Percentiles rank a stretch among this genome's conserved stretches.
phyloP scores from a whole-genome alignment of 2,329 filamentous ascomycete species.

The Blastomyces gilchristii region DNA sequence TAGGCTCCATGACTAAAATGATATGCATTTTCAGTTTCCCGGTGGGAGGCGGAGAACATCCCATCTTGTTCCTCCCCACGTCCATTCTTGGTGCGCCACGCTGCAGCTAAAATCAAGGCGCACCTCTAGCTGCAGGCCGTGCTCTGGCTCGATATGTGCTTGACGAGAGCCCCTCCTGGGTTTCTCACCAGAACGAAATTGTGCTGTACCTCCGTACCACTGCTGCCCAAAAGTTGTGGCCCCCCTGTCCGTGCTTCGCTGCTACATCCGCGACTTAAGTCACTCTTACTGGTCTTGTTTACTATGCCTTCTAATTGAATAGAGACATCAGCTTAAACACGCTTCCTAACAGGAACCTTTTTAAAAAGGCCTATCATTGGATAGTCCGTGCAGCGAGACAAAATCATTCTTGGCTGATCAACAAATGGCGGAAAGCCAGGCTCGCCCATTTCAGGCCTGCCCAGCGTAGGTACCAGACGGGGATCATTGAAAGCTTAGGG shows the following conservation, averaged over 20 bases:
- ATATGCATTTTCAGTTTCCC: neutral
- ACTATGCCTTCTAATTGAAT: neutral
- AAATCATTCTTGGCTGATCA: neutral
- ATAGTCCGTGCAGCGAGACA: neutral
- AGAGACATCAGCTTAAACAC: neutral
- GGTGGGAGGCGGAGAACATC: neutral
- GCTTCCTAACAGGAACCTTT: neutral
- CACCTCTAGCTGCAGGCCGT: neutral
- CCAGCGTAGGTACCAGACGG: neutral
- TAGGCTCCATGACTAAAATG: neutral
- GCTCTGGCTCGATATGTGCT: neutral
- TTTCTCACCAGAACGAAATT: neutral
- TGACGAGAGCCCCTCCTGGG: neutral
- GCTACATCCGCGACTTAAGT: neutral
- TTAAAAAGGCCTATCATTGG: neutral
- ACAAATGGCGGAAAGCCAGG: neutral
- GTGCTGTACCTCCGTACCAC: neutral
- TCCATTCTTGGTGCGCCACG: neutral
- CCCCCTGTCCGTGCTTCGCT: neutral
- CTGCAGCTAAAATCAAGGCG: neutral
- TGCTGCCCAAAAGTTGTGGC: neutral
- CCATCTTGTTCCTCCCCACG: slow-evolving; percentile 1
- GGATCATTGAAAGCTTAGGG: neutral
- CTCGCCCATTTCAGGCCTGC: no score
- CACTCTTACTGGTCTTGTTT: neutral